Base-by-base conservation (phyloP, 495 filamentous ascomycete species). In the Daldinia vernicosa region DNA sequence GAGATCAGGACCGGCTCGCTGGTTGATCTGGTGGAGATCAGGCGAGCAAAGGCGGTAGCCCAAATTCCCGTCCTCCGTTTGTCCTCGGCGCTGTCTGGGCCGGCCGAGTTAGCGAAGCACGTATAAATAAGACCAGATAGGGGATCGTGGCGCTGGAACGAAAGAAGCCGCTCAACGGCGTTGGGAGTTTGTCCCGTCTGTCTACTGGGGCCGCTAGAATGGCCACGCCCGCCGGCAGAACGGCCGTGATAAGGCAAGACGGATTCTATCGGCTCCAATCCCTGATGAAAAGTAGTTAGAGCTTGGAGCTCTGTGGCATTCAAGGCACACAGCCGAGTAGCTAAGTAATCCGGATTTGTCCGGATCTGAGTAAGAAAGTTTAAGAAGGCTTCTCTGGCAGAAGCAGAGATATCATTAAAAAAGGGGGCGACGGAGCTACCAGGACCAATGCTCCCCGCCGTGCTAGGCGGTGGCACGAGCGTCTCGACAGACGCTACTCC, bases 131-230 rank as follows among this genome's bases (percentile, higher is more conserved):
- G 85, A 66, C 90, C 88, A 74, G 93, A 95, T 59, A 98, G 80
- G 28, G 93, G 89, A 78, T 97, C 94, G 77, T 93, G 92, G 70
- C 93, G 87, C 77, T 97, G 92, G 78, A 97, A 94, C 12, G 92
- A 92, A 68, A 92, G 79, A 71, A 93, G 84, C 71, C 86, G 85
- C 80, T 93, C 91, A 61, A 91, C 86, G 72, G 91, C 83, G 76
- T 78, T 88, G 47, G 88, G 85, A 72, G 86, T 82, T 69, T 86
- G 79, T 55, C 81, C 71, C 35, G 82, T 81, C 67, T 77, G 77
- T 66, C 74, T 79, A 76, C 74, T 81, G 60, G 79, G 71, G 33
- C 77, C 70, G 64, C 75, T 79, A 57, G 83, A 74, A 80, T 77
- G 70, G 79, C 78, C 74, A 63, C 83, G 85, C 62, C 81, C 84